Conservation (phyloP, 2,329 filamentous ascomycete species). For the Calonectria multiphialidica region DNA sequence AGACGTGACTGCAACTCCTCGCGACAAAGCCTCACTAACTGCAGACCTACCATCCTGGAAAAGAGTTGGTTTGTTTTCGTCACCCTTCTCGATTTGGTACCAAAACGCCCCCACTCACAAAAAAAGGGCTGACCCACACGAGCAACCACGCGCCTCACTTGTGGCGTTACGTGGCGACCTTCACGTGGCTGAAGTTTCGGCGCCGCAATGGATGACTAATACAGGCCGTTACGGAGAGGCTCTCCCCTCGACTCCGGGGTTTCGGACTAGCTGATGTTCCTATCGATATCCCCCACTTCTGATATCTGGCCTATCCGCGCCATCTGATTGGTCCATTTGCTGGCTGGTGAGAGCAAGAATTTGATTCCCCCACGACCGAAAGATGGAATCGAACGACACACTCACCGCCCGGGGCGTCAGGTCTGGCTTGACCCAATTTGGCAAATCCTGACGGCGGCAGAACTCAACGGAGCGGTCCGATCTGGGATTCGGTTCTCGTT, state of each 20-base stretch:
- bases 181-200: not conserved
- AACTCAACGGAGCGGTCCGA: slow-evolving; percentile 26
- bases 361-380: slow-evolving; percentile 1
- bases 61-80: not conserved
- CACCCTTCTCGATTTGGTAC: not conserved
- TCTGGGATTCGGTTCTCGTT: slow-evolving; percentile 23
- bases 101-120: no score
- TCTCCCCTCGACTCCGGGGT: not conserved
- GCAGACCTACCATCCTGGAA: not conserved
- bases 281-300: not conserved
- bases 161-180: not conserved
- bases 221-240: no score
- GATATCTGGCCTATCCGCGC: not conserved
- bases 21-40: no score
- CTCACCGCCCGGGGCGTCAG: slow-evolving; percentile 17
- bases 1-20: no score
- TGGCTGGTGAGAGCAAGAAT: not conserved
- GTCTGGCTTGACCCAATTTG: slow-evolving; percentile 6
- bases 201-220: not conserved
- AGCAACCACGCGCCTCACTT: not conserved
- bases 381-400: slow-evolving; percentile 5
- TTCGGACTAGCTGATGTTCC: slow-evolving; percentile 7
- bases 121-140: not conserved
- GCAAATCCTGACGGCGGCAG: slow-evolving; percentile 23
- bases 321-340: not conserved